Evolutionary conservation across 2,329 filamentous ascomycete species (phyloP).

Genomic region (Pseudogymnoascus sp.): DNA sequence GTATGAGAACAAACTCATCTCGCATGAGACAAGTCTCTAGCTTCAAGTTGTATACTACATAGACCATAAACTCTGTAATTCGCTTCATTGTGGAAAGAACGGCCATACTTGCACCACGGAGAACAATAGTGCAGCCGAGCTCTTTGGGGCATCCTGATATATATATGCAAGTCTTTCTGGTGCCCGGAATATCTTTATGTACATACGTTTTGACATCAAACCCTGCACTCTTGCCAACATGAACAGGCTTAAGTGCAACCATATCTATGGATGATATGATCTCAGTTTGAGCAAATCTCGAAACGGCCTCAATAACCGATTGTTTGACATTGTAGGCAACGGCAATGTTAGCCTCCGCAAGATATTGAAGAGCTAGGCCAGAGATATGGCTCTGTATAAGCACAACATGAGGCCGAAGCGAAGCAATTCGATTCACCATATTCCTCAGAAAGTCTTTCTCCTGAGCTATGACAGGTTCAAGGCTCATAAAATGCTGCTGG

Average conservation of each 20-base stretch:
- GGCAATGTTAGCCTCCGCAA: constrained; percentile 82
- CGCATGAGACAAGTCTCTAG: constrained; percentile 90
- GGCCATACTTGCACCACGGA: constrained; percentile 70
- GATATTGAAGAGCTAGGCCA: constrained; percentile 78
- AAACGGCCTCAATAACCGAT: constrained; percentile 90
- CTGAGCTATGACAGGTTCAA: constrained; percentile 93
- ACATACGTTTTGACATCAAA: constrained; percentile 97
- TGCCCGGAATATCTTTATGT: constrained; percentile 62
- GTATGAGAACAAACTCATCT: constrained; percentile 84
- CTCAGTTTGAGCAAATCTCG: constrained; percentile 81
- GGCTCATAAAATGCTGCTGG: constrained; percentile 91
- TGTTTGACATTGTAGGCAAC: constrained; percentile 96
- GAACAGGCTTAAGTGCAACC: constrained; percentile 65
- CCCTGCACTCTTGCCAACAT: constrained; percentile 71
- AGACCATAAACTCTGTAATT: constrained; percentile 98
- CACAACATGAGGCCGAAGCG: constrained; percentile 74
- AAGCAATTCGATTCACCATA: constrained; percentile 83
- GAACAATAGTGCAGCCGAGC: constrained; percentile 86
- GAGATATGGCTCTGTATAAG: constrained; percentile 92
- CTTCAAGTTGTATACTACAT: constrained; percentile 96
- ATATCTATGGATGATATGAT: constrained; percentile 95
- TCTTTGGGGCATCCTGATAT: constrained; percentile 83
- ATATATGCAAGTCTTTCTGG: constrained; percentile 93
- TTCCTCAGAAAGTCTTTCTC: constrained; percentile 90
- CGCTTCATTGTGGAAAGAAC: constrained; percentile 74